These are phyloP conservation scores for Penicillium sp. DNA, from an alignment of 2,329 filamentous ascomycete genomes.

Conservation along the genomic window DNA sequence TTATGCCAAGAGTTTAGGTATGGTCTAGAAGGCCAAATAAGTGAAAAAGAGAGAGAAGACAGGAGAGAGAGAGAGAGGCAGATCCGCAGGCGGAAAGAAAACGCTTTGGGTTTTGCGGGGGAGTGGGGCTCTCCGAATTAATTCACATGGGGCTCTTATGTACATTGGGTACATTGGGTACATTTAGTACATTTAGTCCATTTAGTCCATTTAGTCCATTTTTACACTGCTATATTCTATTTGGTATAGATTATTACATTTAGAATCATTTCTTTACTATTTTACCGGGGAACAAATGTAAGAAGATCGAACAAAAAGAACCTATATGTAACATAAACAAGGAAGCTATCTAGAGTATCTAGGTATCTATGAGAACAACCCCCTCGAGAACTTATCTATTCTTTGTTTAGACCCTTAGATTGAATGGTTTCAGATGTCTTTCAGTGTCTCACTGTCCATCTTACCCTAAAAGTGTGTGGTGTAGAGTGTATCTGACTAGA, in stretches of 20 bases:
- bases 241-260: too few species aligned
- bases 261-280: not conserved
- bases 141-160: not conserved
- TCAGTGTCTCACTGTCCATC: not conserved
- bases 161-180: too few species aligned
- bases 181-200: too few species aligned
- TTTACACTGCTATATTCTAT: not conserved
- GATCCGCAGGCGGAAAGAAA: constrained; percentile 4
- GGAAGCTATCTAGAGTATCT: not conserved
- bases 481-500: too few species aligned
- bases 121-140: not conserved
- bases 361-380: not conserved
- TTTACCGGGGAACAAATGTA: not conserved
- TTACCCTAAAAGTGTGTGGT: not conserved
- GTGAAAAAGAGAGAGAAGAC: not conserved
- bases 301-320: not conserved
- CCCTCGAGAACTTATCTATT: not conserved
- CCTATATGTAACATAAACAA: not conserved
- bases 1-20: not conserved
- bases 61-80: not conserved
- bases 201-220: not conserved
- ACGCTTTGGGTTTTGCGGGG: constrained; percentile 15
- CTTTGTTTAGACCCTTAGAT: not conserved
- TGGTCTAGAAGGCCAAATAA: not conserved
- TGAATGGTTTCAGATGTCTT: not conserved